Conservation (phyloP, 164 flowering plant genomes). For the Macadamia tetraphylla region DNA sequence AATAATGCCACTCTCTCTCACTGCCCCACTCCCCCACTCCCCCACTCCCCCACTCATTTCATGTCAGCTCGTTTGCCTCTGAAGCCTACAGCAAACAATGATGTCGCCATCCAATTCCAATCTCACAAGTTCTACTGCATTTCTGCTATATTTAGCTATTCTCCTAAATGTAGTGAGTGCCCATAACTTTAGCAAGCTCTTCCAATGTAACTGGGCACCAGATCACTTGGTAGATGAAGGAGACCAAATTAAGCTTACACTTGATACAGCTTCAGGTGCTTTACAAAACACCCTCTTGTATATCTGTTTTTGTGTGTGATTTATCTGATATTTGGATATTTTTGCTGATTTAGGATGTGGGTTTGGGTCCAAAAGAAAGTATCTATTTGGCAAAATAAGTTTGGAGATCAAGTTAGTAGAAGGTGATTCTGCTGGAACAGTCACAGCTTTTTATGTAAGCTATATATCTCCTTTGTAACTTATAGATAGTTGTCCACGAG, state of each 20-base stretch:
- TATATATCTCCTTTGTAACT: too few species aligned
- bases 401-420: constrained; percentile 22
- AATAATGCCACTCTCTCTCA: too few species aligned
- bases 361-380: constrained; percentile 25
- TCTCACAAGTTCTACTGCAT: not conserved
- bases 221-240: constrained; percentile 17
- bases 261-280: constrained; percentile 15
- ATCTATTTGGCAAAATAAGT: constrained; percentile 27
- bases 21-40: too few species aligned
- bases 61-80: too few species aligned
- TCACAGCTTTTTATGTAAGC: constrained; percentile 18
- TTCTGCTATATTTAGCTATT: not conserved
- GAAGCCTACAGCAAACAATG: too few species aligned
- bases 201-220: constrained; percentile 23
- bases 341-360: constrained; percentile 23
- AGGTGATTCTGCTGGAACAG: constrained; percentile 29
- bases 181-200: constrained; percentile 16
- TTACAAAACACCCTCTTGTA: not conserved
- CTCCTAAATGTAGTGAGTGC: not conserved
- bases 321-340: not conserved
- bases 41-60: too few species aligned
- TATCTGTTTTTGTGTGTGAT: not conserved
- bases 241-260: constrained; percentile 4
- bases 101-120: too few species aligned
- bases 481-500: too few species aligned